Conservation (phyloP, 371 early-diverging fungal species). For the Mortierella sp. region DNA sequence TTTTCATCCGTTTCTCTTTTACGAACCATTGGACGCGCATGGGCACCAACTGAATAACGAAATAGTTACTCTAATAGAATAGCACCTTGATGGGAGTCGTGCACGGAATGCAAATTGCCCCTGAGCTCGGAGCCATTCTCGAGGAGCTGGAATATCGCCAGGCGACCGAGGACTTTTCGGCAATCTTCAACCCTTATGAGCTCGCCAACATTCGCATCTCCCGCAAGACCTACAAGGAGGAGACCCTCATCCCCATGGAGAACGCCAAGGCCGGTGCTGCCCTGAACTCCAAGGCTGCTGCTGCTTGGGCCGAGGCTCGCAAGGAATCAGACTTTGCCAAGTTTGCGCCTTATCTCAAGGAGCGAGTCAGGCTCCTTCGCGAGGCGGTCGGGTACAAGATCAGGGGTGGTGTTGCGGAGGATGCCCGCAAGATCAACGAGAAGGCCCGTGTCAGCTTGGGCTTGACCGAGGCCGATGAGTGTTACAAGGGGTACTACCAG, state of each 20-base stretch:
- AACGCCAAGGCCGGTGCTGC: conserved; percentile 37
- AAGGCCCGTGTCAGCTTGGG: conserved; percentile 37
- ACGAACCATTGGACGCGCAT: background rate
- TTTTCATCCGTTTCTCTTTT: background rate
- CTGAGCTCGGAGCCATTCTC: conserved; percentile 40
- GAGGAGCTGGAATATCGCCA: conserved; percentile 41
- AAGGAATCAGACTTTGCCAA: conserved; percentile 43
- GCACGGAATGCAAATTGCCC: conserved; percentile 43
- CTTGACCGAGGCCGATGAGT: conserved; percentile 30
- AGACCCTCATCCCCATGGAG: conserved; percentile 24
- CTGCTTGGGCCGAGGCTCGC: conserved; percentile 53
- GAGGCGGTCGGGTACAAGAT: conserved; percentile 40
- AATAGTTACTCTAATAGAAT: background rate
- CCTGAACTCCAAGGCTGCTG: conserved; percentile 27
- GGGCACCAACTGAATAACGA: background rate
- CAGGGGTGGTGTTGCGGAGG: conserved; percentile 34
- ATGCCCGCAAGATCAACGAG: conserved; percentile 48
- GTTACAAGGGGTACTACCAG: conserved; percentile 57
- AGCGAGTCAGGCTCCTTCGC: conserved; percentile 40
- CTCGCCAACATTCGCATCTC: conserved; percentile 54
- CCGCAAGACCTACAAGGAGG: conserved; percentile 27
- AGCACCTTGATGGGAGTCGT: conserved; percentile 42
- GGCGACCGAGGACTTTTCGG: conserved; percentile 5
- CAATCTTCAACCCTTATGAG: conserved; percentile 37
- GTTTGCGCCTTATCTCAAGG: conserved; percentile 53